Conservation (phyloP, 2,329 filamentous ascomycete species). For the Colletotrichum lini region DNA sequence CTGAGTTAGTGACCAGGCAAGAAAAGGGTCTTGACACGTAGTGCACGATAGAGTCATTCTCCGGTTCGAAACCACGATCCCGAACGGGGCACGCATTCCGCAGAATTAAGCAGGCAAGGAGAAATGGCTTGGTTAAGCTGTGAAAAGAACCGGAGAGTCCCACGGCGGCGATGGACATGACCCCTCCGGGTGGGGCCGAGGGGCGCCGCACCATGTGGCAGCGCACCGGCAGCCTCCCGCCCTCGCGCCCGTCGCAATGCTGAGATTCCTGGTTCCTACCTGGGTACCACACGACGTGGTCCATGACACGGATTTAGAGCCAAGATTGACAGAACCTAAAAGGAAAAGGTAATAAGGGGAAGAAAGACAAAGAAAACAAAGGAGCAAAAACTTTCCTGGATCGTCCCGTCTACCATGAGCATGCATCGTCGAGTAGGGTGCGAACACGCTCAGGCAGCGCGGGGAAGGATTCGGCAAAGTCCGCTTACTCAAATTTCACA, state of each 20-base stretch:
- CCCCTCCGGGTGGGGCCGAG: slow-evolving; percentile 6
- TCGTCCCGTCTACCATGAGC: neutral
- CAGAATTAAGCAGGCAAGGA: neutral
- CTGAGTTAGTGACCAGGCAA: neutral
- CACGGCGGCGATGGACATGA: slow-evolving; percentile 1
- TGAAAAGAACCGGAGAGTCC: neutral
- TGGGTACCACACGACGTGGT: neutral
- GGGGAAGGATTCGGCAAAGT: neutral
- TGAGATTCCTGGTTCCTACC: neutral
- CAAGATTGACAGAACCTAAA: neutral
- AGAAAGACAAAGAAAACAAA: neutral
- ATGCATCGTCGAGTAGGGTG: neutral
- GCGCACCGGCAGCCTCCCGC: neutral
- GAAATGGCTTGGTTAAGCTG: neutral
- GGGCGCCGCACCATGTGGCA: neutral
- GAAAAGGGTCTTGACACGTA: neutral
- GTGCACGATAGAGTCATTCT: neutral
- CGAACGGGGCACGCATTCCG: neutral
- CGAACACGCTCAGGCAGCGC: neutral
- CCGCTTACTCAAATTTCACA: neutral
- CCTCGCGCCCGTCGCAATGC: neutral
- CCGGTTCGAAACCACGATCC: neutral
- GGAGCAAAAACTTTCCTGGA: neutral
- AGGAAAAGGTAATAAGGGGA: neutral
- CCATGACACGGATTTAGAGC: neutral